phyloP scores from a whole-genome alignment of 176 grass and related monocot species.

The Bothriochloa decipiens region DNA sequence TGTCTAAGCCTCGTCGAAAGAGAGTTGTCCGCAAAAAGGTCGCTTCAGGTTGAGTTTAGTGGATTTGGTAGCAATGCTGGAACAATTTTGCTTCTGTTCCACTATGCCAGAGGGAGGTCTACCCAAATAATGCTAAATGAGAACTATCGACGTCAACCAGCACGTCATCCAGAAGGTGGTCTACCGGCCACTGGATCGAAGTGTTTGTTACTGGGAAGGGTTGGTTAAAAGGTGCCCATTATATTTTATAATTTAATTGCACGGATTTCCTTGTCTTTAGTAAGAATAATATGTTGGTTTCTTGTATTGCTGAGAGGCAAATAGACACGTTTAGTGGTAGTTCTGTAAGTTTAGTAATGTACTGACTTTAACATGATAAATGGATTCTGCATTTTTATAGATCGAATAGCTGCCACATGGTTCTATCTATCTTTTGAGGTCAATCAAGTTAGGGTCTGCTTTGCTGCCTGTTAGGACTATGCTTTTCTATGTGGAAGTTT shows the following conservation, averaged over 20 bases:
- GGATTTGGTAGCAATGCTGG: constrained; percentile 38
- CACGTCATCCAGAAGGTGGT: neutral
- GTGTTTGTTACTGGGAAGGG: neutral
- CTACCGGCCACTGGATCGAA: neutral
- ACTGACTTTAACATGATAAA: constrained; percentile 15
- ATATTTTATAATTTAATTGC: constrained; percentile 37
- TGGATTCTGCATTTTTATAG: constrained; percentile 31
- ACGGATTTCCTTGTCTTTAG: constrained; percentile 18
- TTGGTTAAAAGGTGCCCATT: constrained; percentile 25
- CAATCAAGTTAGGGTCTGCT: neutral
- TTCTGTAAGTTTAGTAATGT: neutral
- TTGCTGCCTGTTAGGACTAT: neutral
- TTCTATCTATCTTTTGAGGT: neutral
- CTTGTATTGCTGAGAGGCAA: constrained; percentile 33
- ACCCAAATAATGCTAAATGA: constrained; percentile 4
- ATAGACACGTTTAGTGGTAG: constrained; percentile 34
- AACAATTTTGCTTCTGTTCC: constrained; percentile 76
- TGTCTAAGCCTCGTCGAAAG: constrained; percentile 75
- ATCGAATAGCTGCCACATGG: neutral
- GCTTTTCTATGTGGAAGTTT: neutral
- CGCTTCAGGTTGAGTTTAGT: constrained; percentile 57
- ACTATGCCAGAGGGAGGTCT: constrained; percentile 8
- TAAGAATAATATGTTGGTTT: constrained; percentile 29
- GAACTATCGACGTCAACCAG: constrained; percentile 1
- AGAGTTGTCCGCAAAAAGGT: constrained; percentile 90